Base-by-base conservation (phyloP, 1,284 basidiomycete species). In the Cryptococcus sp. region DNA sequence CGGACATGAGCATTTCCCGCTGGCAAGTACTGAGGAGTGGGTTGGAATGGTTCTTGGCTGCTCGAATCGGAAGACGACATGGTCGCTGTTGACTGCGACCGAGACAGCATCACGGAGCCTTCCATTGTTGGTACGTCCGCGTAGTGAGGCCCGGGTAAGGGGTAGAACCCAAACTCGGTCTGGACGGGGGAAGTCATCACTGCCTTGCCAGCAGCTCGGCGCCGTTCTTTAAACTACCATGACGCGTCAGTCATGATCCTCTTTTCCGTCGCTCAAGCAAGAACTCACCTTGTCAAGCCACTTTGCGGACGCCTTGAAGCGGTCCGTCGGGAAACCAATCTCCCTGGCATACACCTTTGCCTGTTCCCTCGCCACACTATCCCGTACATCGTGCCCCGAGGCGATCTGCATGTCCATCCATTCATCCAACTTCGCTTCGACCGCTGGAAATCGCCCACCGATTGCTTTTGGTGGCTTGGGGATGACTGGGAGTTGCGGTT, bases 221-320 rank as follows among this genome's bases (percentile, higher is more conserved):
- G 53, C 15, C 72, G 61, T 16, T 75, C 73, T 61, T 75, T 75
- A 67, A 72, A 75, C 72, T 74, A 59, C 17, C 15, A 50, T 8
- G 30, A 35, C 30, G 22, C 22, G 38, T 56, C 39, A 61, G 55
- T 41, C 43, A 25, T 15, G 35, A 30, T n/a, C 38, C 30, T 35
- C 16, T 16, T 39, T 23, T 11, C 25, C 7, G 3, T 52, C 15
- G 47, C 42, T 20, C 61, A 67, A 13, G 54, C 55, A 56, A 52
- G 54, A 53, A 58, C 80, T 77, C 72, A 82, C 82, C 61, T 81
- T 81, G 56, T 82, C 81, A 47, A 81, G 66, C 82, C 82, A 83
- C 17, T 81, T 80, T 11, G 77, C 75, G 3, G 80, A 81, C n/a
- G 81, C 82, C 65, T 82, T 82, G 77, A 83, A 83, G 50, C 75